Evolutionary conservation across 2,329 filamentous ascomycete genomes (phyloP).

Genomic region (Chaetomium sp.): DNA sequence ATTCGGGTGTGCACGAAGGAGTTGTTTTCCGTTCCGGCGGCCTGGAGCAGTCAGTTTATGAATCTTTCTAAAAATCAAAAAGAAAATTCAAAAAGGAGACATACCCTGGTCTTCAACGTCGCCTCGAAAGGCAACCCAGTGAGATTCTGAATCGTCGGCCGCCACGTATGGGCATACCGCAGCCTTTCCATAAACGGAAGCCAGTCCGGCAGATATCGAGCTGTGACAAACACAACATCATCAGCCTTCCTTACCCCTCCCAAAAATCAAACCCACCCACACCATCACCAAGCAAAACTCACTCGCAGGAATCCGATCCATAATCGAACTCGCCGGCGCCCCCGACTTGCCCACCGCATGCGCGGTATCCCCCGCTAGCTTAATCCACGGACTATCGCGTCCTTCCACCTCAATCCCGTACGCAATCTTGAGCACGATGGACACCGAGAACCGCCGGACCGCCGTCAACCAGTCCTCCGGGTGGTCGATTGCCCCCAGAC

Average conservation of each 20-base stretch:
- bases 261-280: not conserved
- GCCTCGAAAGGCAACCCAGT: slow-evolving; percentile 22
- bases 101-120: slow-evolving; percentile 14
- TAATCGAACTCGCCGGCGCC: slow-evolving; percentile 24
- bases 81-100: too few species aligned
- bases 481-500: slow-evolving; percentile 19
- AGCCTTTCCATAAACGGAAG: slow-evolving; percentile 25
- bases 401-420: slow-evolving; percentile 24
- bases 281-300: not conserved
- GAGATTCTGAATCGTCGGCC: slow-evolving; percentile 20
- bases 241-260: not conserved
- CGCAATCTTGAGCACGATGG: slow-evolving; percentile 22
- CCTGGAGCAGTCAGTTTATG: not conserved
- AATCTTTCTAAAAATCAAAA: not conserved
- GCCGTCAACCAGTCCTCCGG: slow-evolving; percentile 20
- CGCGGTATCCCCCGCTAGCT: slow-evolving; percentile 20
- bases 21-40: not conserved
- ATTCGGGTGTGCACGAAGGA: slow-evolving; percentile 21
- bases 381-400: slow-evolving; percentile 20
- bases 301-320: slow-evolving; percentile 24
- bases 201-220: slow-evolving; percentile 23
- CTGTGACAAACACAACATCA: not conserved
- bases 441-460: slow-evolving; percentile 21
- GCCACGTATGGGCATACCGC: slow-evolving; percentile 22
- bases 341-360: slow-evolving; percentile 23